A percentile compares a stretch with the other conserved stretches of the same genome.
These are phyloP conservation scores for Amphichorda felina DNA, from an alignment of 2,329 filamentous ascomycete species.

Conservation along the genomic window DNA sequence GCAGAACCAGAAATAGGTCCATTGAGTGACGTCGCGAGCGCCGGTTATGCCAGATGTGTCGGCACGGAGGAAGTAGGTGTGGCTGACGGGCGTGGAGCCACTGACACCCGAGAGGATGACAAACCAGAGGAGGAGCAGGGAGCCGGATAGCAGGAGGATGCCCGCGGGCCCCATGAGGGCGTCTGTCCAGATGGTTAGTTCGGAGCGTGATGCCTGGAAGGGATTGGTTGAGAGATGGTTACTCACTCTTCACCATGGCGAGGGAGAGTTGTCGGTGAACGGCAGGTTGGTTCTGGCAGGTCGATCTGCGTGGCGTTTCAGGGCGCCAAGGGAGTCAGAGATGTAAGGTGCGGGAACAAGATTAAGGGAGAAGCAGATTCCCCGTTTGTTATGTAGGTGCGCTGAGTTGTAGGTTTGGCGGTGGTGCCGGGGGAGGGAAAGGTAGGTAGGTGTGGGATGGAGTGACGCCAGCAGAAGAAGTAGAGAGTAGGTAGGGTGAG, in stretches of 20 bases:
- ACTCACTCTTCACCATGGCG: slow-evolving; percentile 3
- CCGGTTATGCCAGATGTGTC: slow-evolving; percentile 62
- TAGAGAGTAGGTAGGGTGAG: too few relatives aligned
- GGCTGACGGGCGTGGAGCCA: slow-evolving; percentile 45
- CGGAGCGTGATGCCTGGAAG: neutral
- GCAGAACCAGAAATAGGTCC: slow-evolving; percentile 87
- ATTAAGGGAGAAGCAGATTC: too few relatives aligned
- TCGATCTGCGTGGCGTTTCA: too few relatives aligned
- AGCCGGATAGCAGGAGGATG: slow-evolving; percentile 35
- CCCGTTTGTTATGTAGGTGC: too few relatives aligned
- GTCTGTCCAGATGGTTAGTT: slow-evolving; percentile 15
- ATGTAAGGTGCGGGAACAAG: too few relatives aligned
- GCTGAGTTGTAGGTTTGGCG: too few relatives aligned
- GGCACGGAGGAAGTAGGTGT: slow-evolving; percentile 78
- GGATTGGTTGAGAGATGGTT: neutral
- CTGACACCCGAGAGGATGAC: slow-evolving; percentile 43
- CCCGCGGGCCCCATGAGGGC: slow-evolving; percentile 26
- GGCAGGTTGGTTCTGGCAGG: too few relatives aligned
- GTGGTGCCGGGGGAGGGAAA: too few relatives aligned
- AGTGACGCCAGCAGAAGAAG: too few relatives aligned
- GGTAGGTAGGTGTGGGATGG: too few relatives aligned
- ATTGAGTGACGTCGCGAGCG: slow-evolving; percentile 58
- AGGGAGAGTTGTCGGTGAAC: too few relatives aligned
- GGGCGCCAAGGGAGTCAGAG: too few relatives aligned
- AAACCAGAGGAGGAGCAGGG: slow-evolving; percentile 45